A percentile compares a stretch with the other conserved stretches of the same genome.
phyloP scores from a whole-genome alignment of 2,329 filamentous ascomycete genomes.

The Sphaerulina vaccinii region DNA sequence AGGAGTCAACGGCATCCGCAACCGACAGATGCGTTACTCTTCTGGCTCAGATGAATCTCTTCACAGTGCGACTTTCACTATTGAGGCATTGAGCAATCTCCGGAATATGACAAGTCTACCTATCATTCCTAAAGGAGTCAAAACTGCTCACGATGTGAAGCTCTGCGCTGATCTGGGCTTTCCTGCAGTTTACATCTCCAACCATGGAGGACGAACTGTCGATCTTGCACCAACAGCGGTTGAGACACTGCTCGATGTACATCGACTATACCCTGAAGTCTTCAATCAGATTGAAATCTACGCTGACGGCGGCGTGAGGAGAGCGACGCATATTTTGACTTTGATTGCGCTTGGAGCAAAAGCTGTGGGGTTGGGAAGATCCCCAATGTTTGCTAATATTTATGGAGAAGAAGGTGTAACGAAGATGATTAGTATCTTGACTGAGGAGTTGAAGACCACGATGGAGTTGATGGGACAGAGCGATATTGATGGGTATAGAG shows the following conservation, averaged over 20 bases:
- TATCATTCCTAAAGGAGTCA: conserved; percentile 38
- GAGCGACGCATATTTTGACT: conserved; percentile 40
- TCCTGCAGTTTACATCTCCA: conserved; percentile 43
- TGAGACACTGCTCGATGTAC: conserved; percentile 74
- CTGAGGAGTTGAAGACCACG: conserved; percentile 20
- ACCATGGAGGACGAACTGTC: conserved; percentile 44
- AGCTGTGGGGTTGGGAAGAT: conserved; percentile 49
- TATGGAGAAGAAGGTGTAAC: conserved; percentile 61
- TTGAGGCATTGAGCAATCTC: conserved; percentile 13
- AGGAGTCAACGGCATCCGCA: conserved; percentile 40
- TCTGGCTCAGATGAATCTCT: conserved; percentile 6
- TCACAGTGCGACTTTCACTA: conserved; percentile 18
- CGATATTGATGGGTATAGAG: conserved; percentile 17
- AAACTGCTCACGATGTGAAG: conserved; percentile 42
- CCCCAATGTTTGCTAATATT: conserved; percentile 53
- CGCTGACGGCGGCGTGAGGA: conserved; percentile 42
- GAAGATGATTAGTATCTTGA: conserved; percentile 20
- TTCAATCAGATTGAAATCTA: conserved; percentile 43
- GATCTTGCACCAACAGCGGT: conserved; percentile 62
- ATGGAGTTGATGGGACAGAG: conserved; percentile 20
- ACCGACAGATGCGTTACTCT: conserved; percentile 18
- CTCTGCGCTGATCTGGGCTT: conserved; percentile 39
- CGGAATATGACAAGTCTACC: conserved; percentile 20
- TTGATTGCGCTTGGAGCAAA: conserved; percentile 41
- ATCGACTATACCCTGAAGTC: conserved; percentile 51